These are phyloP conservation scores for Penicillium sp. DNA, from an alignment of 2,329 filamentous ascomycete genomes.

Conservation along the genomic window DNA sequence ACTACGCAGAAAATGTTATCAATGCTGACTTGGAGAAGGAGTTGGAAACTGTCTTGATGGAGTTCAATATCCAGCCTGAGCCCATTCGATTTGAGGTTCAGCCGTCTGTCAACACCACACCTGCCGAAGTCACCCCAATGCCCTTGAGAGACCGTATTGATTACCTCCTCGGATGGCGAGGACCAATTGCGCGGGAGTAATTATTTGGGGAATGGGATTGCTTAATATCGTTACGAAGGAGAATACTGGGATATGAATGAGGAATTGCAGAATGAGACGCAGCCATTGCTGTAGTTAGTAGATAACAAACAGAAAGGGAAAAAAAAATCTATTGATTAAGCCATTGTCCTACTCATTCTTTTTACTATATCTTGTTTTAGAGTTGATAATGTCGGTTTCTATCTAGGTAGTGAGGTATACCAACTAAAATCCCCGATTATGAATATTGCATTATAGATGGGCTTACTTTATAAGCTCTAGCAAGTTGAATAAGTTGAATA, in stretches of 20 bases:
- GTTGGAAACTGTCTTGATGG: background rate
- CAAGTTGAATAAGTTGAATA: too few relatives aligned
- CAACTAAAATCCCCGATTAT: too few relatives aligned
- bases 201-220: background rate
- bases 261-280: background rate
- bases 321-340: background rate
- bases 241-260: background rate
- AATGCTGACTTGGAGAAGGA: background rate
- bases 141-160: conserved; percentile 33
- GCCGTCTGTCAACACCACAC: background rate
- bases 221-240: background rate
- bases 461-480: too few relatives aligned
- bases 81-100: background rate
- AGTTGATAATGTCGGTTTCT: too few relatives aligned
- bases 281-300: background rate
- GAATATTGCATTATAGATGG: too few relatives aligned
- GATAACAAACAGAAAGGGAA: background rate
- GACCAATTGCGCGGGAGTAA: conserved; percentile 20
- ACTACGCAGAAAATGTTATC: background rate
- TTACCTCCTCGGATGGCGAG: conserved; percentile 36
- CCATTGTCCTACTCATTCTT: too few relatives aligned
- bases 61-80: background rate
- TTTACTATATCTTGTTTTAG: too few relatives aligned
- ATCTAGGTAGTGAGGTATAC: too few relatives aligned
- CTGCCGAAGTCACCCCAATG: background rate